Evolutionary conservation across 2,329 filamentous ascomycete species (phyloP).

Genomic region (Colletotrichum lini): DNA sequence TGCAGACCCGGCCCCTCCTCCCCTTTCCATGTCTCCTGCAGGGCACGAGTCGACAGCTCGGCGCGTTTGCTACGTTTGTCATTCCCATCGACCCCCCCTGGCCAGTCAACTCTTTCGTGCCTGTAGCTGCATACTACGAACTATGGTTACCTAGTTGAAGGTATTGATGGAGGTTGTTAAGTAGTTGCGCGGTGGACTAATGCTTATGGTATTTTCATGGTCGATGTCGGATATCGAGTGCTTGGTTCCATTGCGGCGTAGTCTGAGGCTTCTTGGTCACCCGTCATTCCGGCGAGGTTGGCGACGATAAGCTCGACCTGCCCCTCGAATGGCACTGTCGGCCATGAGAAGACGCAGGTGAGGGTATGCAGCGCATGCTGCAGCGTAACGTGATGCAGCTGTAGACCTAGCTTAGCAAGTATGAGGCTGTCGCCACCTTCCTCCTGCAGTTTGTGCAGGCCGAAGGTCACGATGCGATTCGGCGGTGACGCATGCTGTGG

Average conservation of each 20-base stretch:
- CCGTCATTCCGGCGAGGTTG: constrained; percentile 2
- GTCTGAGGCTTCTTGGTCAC: not conserved
- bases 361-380: constrained; percentile 17
- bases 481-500: constrained; percentile 9
- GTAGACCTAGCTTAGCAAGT: constrained; percentile 15
- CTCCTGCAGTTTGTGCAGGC: constrained; percentile 16
- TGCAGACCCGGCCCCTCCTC: constrained; percentile 24
- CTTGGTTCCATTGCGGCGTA: not conserved
- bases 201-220: not conserved
- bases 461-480: constrained; percentile 9
- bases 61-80: constrained; percentile 24
- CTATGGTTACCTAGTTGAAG: not conserved
- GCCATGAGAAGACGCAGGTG: not conserved
- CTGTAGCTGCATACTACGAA: not conserved
- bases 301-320: not conserved
- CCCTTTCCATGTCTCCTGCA: constrained; percentile 15
- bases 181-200: not conserved
- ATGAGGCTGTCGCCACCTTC: constrained; percentile 7
- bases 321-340: not conserved
- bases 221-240: not conserved
- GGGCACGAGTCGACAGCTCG: constrained; percentile 18
- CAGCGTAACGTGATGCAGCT: constrained; percentile 31
- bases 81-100: constrained; percentile 11
- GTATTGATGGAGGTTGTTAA: too few relatives aligned
- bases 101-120: not conserved